phyloP scores from a whole-genome alignment of 2,329 filamentous ascomycete genomes.

The Trichoderma cornu-damae region DNA sequence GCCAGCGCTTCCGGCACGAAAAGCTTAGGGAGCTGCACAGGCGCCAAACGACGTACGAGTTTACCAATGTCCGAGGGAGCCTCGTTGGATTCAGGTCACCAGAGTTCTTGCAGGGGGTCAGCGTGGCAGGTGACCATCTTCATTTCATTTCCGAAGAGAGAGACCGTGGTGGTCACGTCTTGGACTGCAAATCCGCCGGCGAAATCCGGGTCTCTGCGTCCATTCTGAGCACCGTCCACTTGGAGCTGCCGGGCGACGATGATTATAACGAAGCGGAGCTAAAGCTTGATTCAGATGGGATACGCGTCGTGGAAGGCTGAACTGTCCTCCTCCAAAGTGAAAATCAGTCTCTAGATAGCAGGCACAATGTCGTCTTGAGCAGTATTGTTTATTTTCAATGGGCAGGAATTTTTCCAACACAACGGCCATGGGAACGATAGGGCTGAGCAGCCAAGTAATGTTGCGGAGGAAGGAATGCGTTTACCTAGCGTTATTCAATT shows the following conservation, averaged over 20 bases:
- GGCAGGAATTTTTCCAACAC: too few relatives aligned
- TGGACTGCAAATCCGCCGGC: background rate
- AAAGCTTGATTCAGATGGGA: background rate
- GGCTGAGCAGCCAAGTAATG: too few relatives aligned
- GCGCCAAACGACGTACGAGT: conserved; percentile 5
- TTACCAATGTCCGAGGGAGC: background rate
- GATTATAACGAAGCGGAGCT: background rate
- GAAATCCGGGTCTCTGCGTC: background rate
- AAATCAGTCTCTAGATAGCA: background rate
- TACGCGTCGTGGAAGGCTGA: conserved; percentile 5
- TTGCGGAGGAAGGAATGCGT: too few relatives aligned
- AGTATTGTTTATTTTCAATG: too few relatives aligned
- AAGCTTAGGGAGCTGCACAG: background rate
- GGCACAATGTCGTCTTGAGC: too few relatives aligned
- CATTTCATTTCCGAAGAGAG: conserved; percentile 9
- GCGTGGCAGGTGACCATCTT: conserved; percentile 7
- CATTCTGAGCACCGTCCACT: background rate
- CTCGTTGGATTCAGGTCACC: conserved; percentile 3
- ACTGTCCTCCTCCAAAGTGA: background rate
- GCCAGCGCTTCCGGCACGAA: background rate
- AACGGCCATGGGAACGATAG: too few relatives aligned
- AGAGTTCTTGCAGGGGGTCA: conserved; percentile 8
- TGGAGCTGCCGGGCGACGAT: background rate
- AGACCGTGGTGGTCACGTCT: background rate
- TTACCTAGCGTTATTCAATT: too few relatives aligned